Evolutionary conservation across 345 rosid genomes (phyloP), one percentile per base, ranked within the genome.

Genomic region (Angophora floribunda): DNA sequence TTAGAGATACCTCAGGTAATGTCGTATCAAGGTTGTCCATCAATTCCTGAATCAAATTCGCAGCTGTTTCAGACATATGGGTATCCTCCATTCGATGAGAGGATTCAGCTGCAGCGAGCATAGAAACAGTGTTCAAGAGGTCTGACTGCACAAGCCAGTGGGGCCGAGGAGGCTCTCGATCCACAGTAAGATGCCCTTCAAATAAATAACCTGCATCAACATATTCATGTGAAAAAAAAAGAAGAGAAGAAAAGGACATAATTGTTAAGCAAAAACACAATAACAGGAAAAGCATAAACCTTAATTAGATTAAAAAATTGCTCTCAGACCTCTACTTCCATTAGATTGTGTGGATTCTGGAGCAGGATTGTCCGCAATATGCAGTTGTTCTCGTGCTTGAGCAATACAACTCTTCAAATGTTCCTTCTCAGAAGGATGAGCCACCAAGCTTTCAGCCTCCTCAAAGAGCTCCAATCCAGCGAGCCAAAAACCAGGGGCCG

Each of bases 111-210:
- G 89, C 87, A 80, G 90, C 86, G n/a, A 93, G 90, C 0, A 96
- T 90, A 87, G 96, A 92, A 85, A 93, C 90, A 17, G 96, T 93
- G 85, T 87, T 91, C 95, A 97, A 53, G 86, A 97, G 94, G 86
- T 95, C 95, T 67, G 96, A 88, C 92, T 93, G 97, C 86, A 93
- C 94, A 10, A 98, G 91, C 99, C 99, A 97, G 17, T 92, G 96
- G 87, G 99, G 99, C 89, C 89, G 96, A 3, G 99, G 96, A 15
- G 99, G 99, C 93, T 98, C 99, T 14, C 97, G 96, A 93, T 97
- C 99, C 90, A 98, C 98, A 1, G 98, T 98, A 44, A 98, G 91
- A 92, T 98, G 99, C 80, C 98, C 99, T 89, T 97, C 99, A 87
- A 98, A 97, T 87, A 96, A 95, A 91, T 97, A 97, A 49, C 99